Evolutionary conservation across 305 asterid species (phyloP).

Genomic region (Fraxinus platypoda): DNA sequence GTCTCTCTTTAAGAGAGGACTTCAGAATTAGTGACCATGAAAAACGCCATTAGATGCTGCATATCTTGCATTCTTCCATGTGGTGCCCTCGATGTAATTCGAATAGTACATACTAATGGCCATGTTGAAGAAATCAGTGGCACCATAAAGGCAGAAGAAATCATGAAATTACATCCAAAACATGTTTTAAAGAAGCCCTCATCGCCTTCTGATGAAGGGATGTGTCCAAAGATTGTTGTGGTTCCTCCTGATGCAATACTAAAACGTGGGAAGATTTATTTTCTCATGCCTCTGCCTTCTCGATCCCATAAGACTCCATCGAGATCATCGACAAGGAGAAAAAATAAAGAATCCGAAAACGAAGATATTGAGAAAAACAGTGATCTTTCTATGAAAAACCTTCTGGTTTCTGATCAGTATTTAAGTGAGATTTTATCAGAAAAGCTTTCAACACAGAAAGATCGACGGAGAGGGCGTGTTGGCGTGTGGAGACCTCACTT

Average conservation of each 20-base stretch:
- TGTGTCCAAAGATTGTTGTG: conserved; percentile 62
- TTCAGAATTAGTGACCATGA: conserved; percentile 40
- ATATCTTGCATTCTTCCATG: conserved; percentile 97
- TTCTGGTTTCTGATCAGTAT: conserved; percentile 29
- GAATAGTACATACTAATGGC: conserved; percentile 87
- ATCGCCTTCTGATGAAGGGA: conserved; percentile 41
- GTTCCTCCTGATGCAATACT: conserved; percentile 85
- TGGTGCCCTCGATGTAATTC: conserved; percentile 87
- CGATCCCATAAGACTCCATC: conserved; percentile 22
- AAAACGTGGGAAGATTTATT: conserved; percentile 87
- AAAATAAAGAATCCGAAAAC: conserved; percentile 23
- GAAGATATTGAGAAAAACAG: not conserved
- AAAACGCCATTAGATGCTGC: conserved; percentile 77
- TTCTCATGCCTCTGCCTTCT: conserved; percentile 53
- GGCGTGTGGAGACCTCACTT: conserved; percentile 52
- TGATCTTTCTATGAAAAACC: not conserved
- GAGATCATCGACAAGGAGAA: conserved; percentile 22
- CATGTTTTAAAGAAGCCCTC: conserved; percentile 86
- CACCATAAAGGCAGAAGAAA: conserved; percentile 61
- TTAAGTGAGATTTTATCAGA: conserved; percentile 50
- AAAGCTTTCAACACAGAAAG: conserved; percentile 36
- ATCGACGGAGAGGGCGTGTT: conserved; percentile 46
- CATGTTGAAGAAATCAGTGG: conserved; percentile 79
- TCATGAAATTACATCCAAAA: conserved; percentile 77
- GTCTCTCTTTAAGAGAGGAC: conserved; percentile 25